Base-by-base conservation (phyloP, 164 flowering plant species). In the Berberis vulgaris region DNA sequence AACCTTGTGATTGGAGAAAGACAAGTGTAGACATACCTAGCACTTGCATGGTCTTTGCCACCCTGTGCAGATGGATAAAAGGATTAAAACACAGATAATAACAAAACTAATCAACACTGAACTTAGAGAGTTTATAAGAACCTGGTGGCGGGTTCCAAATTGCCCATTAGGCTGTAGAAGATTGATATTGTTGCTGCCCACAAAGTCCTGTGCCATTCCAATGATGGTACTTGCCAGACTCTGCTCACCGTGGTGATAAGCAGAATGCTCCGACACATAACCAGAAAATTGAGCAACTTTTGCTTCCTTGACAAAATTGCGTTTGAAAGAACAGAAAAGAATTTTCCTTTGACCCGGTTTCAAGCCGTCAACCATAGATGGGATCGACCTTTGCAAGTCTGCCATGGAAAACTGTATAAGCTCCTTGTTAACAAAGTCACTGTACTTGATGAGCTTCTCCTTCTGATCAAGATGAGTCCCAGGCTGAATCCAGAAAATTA, bases 261-360 rank as follows among this genome's bases (percentile, higher is more conserved):
- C 96, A 2, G 99, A 91, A 67, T 89, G 85, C 80, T 85, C 93
- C 1, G 94, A 83, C 7, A 95, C 99, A 69, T 84, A 85, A 80
- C 97, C 97, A 55, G 85, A 77, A 69, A 95, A 91, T 67, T 95
- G 96, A 11, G 89, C 82, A 62, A 95, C 85, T 73, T 95, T 91
- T 6, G 78, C 81, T 71, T 91, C 94, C 55, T 84, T 81, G 11
- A 81, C 68, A 52, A 89, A 84, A 63, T 89, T 85, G 61, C 84
- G 74, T 84, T 91, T 95, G 70, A 95, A 95, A n/a, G 84, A 75
- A 70, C 87, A 83, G 75, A 85, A 95, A 46, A 95, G 89, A 50
- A 89, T 86, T 80, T 95, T 95, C 73, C 99, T 85, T 65, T 95
- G 99, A 12, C 96, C 97, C 2, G 99, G 99, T 78, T 91, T 95